Conservation (phyloP, 1,284 basidiomycete species). For the Stereum hirsutum region DNA sequence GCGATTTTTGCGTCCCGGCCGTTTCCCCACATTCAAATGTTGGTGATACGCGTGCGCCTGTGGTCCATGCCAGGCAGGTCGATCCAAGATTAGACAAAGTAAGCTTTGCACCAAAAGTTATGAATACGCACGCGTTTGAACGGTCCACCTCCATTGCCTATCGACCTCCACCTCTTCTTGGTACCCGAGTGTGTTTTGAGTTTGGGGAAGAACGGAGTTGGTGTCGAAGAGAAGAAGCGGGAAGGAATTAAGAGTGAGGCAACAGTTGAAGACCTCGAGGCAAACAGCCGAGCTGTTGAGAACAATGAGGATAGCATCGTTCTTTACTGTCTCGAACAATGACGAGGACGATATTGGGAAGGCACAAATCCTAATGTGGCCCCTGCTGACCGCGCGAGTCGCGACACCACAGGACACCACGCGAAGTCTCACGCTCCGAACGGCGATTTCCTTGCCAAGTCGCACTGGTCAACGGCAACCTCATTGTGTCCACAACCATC, state of each 20-base stretch:
- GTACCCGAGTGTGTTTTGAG: conserved; percentile 71
- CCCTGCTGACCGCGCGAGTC: background rate
- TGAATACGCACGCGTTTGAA: conserved; percentile 64
- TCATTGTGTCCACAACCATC: background rate
- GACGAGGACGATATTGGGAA: background rate
- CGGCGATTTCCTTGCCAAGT: background rate
- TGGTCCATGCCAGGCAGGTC: conserved; percentile 8
- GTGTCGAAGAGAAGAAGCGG: conserved; percentile 26
- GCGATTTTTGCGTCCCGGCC: conserved; percentile 53
- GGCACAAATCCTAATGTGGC: background rate
- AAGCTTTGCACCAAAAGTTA: background rate
- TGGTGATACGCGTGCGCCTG: conserved; percentile 62
- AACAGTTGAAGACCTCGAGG: too few species aligned
- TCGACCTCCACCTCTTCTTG: conserved; percentile 73
- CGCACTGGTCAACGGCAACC: background rate
- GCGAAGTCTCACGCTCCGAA: background rate
- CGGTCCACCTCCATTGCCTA: conserved; percentile 54
- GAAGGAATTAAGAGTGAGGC: too few species aligned
- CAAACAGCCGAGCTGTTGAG: conserved; percentile 16
- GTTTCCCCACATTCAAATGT: conserved; percentile 65
- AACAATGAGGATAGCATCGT: conserved; percentile 3
- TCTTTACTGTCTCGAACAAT: background rate
- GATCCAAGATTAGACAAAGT: conserved; percentile 4
- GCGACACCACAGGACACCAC: background rate
- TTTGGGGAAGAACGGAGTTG: conserved; percentile 33